Evolutionary conservation across 768 basidiomycete species (phyloP), one percentile per base, ranked within the genome.

Genomic region (Leccinum longicurvipes): DNA sequence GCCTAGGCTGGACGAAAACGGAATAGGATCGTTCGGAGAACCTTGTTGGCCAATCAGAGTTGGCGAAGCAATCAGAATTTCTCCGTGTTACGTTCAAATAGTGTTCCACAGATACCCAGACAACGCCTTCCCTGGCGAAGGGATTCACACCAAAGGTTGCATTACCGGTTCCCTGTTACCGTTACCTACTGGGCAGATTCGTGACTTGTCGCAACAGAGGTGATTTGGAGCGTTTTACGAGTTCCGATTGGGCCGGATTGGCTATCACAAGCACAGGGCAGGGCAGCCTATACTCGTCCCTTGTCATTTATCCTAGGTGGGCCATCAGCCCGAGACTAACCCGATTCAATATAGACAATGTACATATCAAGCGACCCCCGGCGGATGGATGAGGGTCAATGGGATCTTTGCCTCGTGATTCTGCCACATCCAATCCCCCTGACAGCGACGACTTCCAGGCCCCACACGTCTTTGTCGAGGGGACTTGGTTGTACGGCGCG

Each of bases 401-500:
- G 23, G 51, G n/a, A 46, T 19, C 34, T 15, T 45, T 41, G n/a
- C 24, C 17, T 27, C 23, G 50, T 36, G 17, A 24, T 50, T 42
- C 15, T 25, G 39, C 39, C 21, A 71, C 67, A 66, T 54, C 54
- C 32, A 56, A 24, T 25, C 15, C n/a, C 46, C 51, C 28, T 1
- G 49, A 29, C 39, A 55, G 58, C 12, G 4, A 54, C 1, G 57
- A 62, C 46, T 53, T 28, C 56, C 53, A 60, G 9, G 52, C 60
- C 1, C 51, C 53, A 4, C 24, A 51, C 17, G 31, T 65, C 51
- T 71, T 54, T 46, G 56, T 31, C 23, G 71, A 71, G 41, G 62
- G 67, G 0, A 62, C 71, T 7, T 71, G 69, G 69, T 41, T 71
- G 9, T 65, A 71, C 9, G 69, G 69, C 14, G 67, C 71, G 11